phyloP scores from a whole-genome alignment of 2,329 filamentous ascomycete genomes.

The Colletotrichum sp. region DNA sequence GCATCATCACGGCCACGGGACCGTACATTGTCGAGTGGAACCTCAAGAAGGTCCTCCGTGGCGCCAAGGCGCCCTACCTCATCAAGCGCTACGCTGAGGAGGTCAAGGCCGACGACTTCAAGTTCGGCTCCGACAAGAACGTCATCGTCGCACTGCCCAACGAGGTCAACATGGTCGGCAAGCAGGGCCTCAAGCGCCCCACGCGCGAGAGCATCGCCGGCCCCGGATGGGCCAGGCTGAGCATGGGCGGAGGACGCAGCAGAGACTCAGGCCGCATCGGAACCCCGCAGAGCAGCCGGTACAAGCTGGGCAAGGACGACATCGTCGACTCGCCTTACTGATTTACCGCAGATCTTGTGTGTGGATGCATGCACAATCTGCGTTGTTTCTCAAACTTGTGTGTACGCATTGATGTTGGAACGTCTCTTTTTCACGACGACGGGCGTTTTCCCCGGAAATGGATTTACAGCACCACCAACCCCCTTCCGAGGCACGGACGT shows the following conservation, averaged over 20 bases:
- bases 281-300: constrained; percentile 61
- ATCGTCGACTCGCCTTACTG: constrained; percentile 77
- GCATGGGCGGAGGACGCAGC: constrained; percentile 43
- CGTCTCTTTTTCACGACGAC: background rate
- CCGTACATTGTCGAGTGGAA: constrained; percentile 98
- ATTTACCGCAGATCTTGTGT: background rate
- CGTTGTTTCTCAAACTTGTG: background rate
- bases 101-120: constrained; percentile 98
- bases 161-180: constrained; percentile 97
- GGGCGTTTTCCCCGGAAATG: background rate
- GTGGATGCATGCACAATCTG: background rate
- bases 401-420: background rate
- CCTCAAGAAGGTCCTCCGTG: constrained; percentile 84
- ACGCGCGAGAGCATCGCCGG: constrained; percentile 92
- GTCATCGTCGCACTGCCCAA: constrained; percentile 97
- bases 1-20: constrained; percentile 94
- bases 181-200: constrained; percentile 82
- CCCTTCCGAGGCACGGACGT: background rate
- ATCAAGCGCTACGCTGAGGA: constrained; percentile 97
- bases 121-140: constrained; percentile 95
- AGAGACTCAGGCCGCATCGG: constrained; percentile 58
- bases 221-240: constrained; percentile 45
- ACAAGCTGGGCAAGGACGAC: constrained; percentile 80
- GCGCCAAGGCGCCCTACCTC: constrained; percentile 85
- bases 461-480: background rate